A percentile compares a stretch with the other conserved stretches of the same genome.
phyloP scores from a whole-genome alignment of 2,329 filamentous ascomycete genomes.

The Byssothecium circinans region DNA sequence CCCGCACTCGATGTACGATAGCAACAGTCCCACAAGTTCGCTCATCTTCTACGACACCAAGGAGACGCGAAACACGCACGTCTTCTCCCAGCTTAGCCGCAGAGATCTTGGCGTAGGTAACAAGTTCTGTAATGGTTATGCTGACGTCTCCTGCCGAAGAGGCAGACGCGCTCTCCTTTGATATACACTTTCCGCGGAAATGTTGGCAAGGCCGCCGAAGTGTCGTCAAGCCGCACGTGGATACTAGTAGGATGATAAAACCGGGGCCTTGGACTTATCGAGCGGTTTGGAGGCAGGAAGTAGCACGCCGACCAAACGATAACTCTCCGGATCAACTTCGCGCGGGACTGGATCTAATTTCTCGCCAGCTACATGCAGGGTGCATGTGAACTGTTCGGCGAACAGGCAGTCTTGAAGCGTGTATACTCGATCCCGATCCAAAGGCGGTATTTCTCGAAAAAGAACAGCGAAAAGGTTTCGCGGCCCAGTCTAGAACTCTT shows the following conservation, averaged over 20 bases:
- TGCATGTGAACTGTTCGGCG: conserved; percentile 14
- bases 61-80: conserved; percentile 14
- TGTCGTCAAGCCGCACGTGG: conserved; percentile 12
- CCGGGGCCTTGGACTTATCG: conserved; percentile 10
- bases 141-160: conserved; percentile 12
- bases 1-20: conserved; percentile 19
- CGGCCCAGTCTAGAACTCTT: conserved; percentile 17
- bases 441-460: conserved; percentile 14
- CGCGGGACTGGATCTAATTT: conserved; percentile 13
- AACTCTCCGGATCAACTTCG: conserved; percentile 6
- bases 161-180: conserved; percentile 10
- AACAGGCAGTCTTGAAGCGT: conserved; percentile 16
- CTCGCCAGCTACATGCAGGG: conserved; percentile 13
- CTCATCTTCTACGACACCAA: conserved; percentile 18
- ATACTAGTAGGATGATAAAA: conserved; percentile 13
- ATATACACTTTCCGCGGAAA: conserved; percentile 12
- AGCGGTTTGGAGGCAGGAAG: conserved; percentile 14
- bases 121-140: conserved; percentile 14
- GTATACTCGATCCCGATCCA: conserved; percentile 14
- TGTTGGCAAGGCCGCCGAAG: conserved; percentile 11
- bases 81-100: conserved; percentile 14
- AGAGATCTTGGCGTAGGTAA: conserved; percentile 16
- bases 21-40: conserved; percentile 13
- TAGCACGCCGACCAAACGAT: conserved; percentile 10
- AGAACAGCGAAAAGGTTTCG: conserved; percentile 14